Percentiles rank a stretch among this genome's conserved stretches.
These are phyloP conservation scores for Vitis hybrid DNA, from an alignment of 177 flowering plant species.

Conservation along the genomic window DNA sequence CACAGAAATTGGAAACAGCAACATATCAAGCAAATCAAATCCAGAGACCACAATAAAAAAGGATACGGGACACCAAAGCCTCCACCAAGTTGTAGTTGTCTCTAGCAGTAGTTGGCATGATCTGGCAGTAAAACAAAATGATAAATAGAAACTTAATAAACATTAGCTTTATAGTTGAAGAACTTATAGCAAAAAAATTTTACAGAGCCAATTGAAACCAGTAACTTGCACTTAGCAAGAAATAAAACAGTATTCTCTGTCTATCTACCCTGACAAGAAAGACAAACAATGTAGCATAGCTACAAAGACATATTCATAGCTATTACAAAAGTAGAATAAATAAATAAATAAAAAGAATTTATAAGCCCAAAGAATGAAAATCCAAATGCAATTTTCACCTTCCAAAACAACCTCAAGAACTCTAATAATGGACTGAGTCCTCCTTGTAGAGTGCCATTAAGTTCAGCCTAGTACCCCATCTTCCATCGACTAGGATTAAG, in stretches of 20 bases:
- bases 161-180: not conserved
- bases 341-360: not conserved
- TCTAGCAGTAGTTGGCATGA: slow-evolving; percentile 47
- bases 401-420: too few species aligned
- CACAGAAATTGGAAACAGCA: not conserved
- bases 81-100: slow-evolving; percentile 77
- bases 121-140: slow-evolving; percentile 35
- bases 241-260: too few species aligned
- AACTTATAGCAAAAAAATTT: not conserved
- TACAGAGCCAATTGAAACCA: not conserved
- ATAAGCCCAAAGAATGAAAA: not conserved
- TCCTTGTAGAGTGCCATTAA: too few species aligned
- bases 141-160: not conserved
- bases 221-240: slow-evolving; percentile 1
- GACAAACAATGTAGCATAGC: not conserved
- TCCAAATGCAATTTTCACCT: too few species aligned
- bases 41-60: slow-evolving; percentile 16
- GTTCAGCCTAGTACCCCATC: too few species aligned
- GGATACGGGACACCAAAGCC: slow-evolving; percentile 94
- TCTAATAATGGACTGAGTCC: too few species aligned
- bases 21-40: not conserved
- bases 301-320: not conserved
- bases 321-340: not conserved
- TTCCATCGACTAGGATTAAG: too few species aligned
- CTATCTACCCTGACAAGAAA: not conserved